Base-by-base conservation (phyloP, 2,329 filamentous ascomycete species). In the Aspergillus amoenus region DNA sequence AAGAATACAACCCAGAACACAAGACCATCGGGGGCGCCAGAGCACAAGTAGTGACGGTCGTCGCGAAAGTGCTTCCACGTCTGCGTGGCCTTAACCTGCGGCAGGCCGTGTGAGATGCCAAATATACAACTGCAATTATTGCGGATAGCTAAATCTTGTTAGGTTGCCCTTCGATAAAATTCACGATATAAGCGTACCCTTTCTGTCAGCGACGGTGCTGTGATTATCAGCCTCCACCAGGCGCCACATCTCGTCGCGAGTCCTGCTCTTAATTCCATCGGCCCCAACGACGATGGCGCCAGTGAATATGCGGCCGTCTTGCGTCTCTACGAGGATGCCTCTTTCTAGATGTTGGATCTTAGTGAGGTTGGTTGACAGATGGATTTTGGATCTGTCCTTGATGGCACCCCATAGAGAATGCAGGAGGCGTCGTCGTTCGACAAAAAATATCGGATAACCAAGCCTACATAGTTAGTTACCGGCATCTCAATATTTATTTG, bases 221-320 rank as follows among this genome's bases (percentile, higher is more conserved):
- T 27, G 8, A 1, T 24, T 37, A 6, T 50, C 46, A 3, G 43
- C 21, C 11, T 46, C 18, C 21, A 12, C 21, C 3, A 51, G 21
- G 2, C 41, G 40, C 68, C 67, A 70, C 68, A 79, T 73, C 37
- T 71, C 66, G 4, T 60, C 52, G 5, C 76, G 68, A 6, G 72
- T 68, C 37, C 60, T 68, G 61, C 76, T 78, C 56, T 76, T 72
- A 1, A 74, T 72, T 22, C 78, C 78, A 56, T 80, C 78, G 11
- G 75, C 75, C 7, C 76, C 78, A 18, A 79, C 64, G 5, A 77
- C 56, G 13, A 80, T 61, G 55, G 72, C 65, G 0, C 73, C 76
- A 0, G 59, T 39, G 56, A 73, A 71, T 0, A 64, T 47, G 0
- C 66, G 67, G 4, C 75, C 75, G 57, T 78, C 75, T 3, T 60